Conservation (phyloP, 2,329 filamentous ascomycete genomes). For the Orbilia brochopaga region DNA sequence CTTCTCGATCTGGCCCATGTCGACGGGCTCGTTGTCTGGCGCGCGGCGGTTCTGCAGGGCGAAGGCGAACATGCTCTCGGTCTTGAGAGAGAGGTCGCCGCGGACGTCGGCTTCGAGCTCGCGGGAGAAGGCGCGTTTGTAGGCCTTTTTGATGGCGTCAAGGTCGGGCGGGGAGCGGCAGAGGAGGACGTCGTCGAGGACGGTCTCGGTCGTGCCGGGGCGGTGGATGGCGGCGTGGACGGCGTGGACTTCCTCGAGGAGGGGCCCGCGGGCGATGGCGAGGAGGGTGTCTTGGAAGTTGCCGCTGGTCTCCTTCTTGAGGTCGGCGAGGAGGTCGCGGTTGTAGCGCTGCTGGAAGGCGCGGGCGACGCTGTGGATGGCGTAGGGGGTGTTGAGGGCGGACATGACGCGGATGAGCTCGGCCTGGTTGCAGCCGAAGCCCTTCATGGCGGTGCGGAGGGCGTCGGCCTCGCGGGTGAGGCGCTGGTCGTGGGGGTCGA, state of each 20-base stretch:
- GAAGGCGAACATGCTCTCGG: constrained; percentile 82
- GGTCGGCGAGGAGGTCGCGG: constrained; percentile 74
- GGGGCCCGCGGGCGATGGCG: constrained; percentile 78
- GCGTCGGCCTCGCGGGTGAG: constrained; percentile 69
- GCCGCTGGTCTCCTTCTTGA: constrained; percentile 76
- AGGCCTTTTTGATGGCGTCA: constrained; percentile 80
- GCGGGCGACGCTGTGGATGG: constrained; percentile 71
- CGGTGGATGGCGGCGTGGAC: constrained; percentile 77
- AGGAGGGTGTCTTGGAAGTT: constrained; percentile 76
- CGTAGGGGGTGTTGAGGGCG: constrained; percentile 73
- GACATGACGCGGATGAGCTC: constrained; percentile 73
- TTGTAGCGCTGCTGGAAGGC: constrained; percentile 70
- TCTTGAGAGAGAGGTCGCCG: constrained; percentile 82
- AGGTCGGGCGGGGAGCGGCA: constrained; percentile 86
- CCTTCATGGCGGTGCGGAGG: constrained; percentile 85
- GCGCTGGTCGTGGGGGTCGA: constrained; percentile 63
- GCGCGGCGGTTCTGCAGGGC: constrained; percentile 75
- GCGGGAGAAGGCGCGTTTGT: constrained; percentile 71
- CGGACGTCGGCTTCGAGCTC: constrained; percentile 75
- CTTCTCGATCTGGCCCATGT: constrained; percentile 73
- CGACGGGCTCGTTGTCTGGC: constrained; percentile 77
- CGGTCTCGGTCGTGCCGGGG: constrained; percentile 80
- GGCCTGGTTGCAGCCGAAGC: constrained; percentile 87
- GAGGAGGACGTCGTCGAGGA: constrained; percentile 85
- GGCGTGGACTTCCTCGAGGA: constrained; percentile 75